Conservation (phyloP, 2,329 filamentous ascomycete genomes). For the Oidium heveae region DNA sequence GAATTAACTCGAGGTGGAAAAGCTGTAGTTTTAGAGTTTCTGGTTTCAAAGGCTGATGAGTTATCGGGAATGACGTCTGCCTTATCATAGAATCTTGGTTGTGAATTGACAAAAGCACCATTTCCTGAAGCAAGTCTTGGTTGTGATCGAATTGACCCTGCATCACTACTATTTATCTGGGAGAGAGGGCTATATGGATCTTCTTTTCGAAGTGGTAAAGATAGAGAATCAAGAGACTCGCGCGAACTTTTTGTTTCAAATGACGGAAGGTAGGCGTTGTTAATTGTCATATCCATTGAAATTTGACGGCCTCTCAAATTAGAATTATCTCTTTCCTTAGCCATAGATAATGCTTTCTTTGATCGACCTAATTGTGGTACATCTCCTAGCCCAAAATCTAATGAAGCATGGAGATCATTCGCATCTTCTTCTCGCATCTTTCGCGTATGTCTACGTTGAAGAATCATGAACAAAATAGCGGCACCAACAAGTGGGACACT, state of each 20-base stretch:
- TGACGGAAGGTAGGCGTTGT: conserved; percentile 78
- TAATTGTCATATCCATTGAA: conserved; percentile 40
- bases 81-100: too few relatives aligned
- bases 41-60: too few relatives aligned
- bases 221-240: conserved; percentile 69
- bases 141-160: conserved; percentile 28
- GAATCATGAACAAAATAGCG: conserved; percentile 39
- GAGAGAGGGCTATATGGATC: conserved; percentile 54
- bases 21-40: too few relatives aligned
- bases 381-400: conserved; percentile 70
- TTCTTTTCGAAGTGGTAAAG: conserved; percentile 44
- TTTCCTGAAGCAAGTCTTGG: conserved; percentile 8
- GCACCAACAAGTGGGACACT: conserved; percentile 56
- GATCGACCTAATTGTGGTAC: conserved; percentile 12
- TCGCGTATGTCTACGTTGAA: conserved; percentile 56
- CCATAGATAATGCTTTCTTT: conserved; percentile 3
- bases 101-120: too few relatives aligned
- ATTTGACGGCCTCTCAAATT: conserved; percentile 24
- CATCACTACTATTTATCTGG: conserved; percentile 30
- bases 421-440: conserved; percentile 54
- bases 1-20: too few relatives aligned
- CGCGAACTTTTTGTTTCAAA: conserved; percentile 52
- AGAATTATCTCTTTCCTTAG: conserved; percentile 6
- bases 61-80: too few relatives aligned
- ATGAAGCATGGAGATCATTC: conserved; percentile 65